Evolutionary conservation across 768 basidiomycete species (phyloP).

Genomic region (Royoungia palumana): DNA sequence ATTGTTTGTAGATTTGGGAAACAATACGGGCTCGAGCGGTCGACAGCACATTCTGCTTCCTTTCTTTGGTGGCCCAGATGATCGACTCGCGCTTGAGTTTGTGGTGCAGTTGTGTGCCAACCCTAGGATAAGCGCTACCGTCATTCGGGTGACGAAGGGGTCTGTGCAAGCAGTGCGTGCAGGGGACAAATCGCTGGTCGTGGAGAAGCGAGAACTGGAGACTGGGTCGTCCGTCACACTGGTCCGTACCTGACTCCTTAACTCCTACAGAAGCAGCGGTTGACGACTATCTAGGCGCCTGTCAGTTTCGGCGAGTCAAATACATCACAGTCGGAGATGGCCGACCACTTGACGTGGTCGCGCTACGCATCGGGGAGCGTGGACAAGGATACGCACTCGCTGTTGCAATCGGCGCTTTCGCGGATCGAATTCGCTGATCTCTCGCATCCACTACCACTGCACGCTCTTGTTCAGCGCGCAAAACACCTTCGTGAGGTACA

Average conservation of each 20-base stretch:
- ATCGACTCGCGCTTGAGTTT: conserved; percentile 78
- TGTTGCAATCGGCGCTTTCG: conserved; percentile 40
- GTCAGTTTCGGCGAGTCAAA: conserved; percentile 40
- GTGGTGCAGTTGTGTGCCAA: conserved; percentile 76
- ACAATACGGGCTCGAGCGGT: conserved; percentile 26
- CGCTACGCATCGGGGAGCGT: conserved; percentile 43
- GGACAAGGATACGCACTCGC: conserved; percentile 6
- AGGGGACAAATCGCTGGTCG: conserved; percentile 50
- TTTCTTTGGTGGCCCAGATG: conserved; percentile 94
- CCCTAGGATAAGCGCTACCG: conserved; percentile 62
- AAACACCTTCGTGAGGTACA: conserved; percentile 20
- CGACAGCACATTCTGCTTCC: conserved; percentile 73
- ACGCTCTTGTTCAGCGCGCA: conserved; percentile 47
- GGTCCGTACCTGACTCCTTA: background rate
- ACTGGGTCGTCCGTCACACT: conserved; percentile 1
- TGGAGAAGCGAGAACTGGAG: conserved; percentile 51
- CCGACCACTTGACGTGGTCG: conserved; percentile 77
- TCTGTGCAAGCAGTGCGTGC: conserved; percentile 45
- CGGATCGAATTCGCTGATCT: conserved; percentile 61
- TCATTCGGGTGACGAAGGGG: conserved; percentile 56
- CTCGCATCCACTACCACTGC: conserved; percentile 53
- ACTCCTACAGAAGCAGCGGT: background rate
- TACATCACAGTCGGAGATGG: conserved; percentile 76
- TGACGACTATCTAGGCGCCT: background rate
- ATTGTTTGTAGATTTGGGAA: conserved; percentile 76